Percentiles rank a stretch among this genome's conserved stretches.
These are phyloP conservation scores for Wickerhamiella nectarea DNA, from an alignment of 805 yeast genomes.

Conservation along the genomic window DNA sequence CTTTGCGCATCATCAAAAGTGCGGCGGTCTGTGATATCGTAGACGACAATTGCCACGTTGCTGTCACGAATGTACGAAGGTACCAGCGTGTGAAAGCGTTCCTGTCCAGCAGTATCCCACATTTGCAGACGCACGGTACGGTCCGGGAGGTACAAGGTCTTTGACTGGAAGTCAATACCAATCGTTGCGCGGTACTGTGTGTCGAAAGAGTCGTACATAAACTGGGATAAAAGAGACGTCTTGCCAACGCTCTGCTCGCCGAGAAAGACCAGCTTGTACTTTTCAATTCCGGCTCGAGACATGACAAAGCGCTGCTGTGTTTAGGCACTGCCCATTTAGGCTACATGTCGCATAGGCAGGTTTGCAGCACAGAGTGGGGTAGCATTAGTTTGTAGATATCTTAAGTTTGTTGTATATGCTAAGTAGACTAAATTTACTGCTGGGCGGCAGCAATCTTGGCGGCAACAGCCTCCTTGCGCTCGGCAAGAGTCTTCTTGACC, in stretches of 20 bases:
- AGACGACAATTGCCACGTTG: constrained; percentile 93
- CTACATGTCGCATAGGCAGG: neutral
- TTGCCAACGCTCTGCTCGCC: constrained; percentile 99
- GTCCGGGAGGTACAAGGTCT: constrained; percentile 91
- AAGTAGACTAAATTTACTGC: neutral
- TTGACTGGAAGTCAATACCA: constrained; percentile 89
- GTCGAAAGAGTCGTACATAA: constrained; percentile 96
- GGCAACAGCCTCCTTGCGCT: constrained; percentile 79
- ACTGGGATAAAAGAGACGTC: constrained; percentile 89
- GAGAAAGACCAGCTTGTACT: constrained; percentile 67
- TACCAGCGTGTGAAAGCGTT: constrained; percentile 82
- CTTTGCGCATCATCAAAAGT: constrained; percentile 72
- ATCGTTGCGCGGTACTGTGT: constrained; percentile 91
- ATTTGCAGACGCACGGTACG: constrained; percentile 87
- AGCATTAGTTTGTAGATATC: neutral
- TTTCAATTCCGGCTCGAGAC: constrained; percentile 10
- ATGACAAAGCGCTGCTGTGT: neutral
- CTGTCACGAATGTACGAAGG: constrained; percentile 94
- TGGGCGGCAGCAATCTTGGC: constrained; percentile 78
- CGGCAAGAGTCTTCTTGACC: constrained; percentile 76
- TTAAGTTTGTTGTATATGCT: neutral
- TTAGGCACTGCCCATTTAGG: neutral
- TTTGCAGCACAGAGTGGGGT: too few species aligned
- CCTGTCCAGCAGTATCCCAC: constrained; percentile 99
- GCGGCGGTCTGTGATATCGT: constrained; percentile 74